Evolutionary conservation across 768 basidiomycete genomes (phyloP).

Genomic region (Russula foetens): DNA sequence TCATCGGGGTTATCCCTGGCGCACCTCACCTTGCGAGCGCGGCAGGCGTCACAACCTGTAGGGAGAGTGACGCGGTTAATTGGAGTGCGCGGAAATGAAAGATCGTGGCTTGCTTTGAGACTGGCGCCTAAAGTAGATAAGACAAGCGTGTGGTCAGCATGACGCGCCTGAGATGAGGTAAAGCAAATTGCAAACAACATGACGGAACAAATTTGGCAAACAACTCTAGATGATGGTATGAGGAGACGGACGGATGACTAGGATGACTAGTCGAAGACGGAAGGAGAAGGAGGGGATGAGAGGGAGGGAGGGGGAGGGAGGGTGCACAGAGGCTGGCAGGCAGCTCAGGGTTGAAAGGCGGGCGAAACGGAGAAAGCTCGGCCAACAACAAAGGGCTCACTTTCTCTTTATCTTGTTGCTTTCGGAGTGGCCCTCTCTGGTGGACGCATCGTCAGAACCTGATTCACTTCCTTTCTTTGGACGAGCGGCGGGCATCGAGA

Average conservation of each 20-base stretch:
- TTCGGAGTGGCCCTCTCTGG: slow-evolving; percentile 51
- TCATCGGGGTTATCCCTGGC: slow-evolving; percentile 74
- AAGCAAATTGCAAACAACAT: slow-evolving; percentile 33
- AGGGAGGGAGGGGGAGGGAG: background rate
- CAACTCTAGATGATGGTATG: no score
- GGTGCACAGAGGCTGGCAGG: slow-evolving; percentile 11
- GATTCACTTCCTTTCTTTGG: slow-evolving; percentile 59
- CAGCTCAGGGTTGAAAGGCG: slow-evolving; percentile 34
- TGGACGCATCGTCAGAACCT: slow-evolving; percentile 47
- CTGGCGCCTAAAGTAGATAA: slow-evolving; percentile 53
- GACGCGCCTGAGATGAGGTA: slow-evolving; percentile 20
- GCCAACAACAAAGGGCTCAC: slow-evolving; percentile 44
- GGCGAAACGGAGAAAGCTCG: slow-evolving; percentile 50
- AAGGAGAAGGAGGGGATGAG: slow-evolving; percentile 16
- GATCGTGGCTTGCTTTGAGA: slow-evolving; percentile 59
- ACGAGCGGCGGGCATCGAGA: slow-evolving; percentile 57
- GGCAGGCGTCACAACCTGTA: slow-evolving; percentile 78
- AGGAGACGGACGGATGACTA: background rate
- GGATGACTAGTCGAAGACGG: background rate
- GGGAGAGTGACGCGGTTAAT: slow-evolving; percentile 19
- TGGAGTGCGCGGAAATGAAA: slow-evolving; percentile 20
- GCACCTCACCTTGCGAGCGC: slow-evolving; percentile 81
- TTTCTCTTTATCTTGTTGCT: slow-evolving; percentile 74
- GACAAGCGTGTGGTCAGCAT: slow-evolving; percentile 30
- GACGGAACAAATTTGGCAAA: background rate